A percentile compares a stretch with the other conserved stretches of the same genome.
phyloP scores from a whole-genome alignment of 2,329 filamentous ascomycete species.

The Sclerotinia sclerotiorum region DNA sequence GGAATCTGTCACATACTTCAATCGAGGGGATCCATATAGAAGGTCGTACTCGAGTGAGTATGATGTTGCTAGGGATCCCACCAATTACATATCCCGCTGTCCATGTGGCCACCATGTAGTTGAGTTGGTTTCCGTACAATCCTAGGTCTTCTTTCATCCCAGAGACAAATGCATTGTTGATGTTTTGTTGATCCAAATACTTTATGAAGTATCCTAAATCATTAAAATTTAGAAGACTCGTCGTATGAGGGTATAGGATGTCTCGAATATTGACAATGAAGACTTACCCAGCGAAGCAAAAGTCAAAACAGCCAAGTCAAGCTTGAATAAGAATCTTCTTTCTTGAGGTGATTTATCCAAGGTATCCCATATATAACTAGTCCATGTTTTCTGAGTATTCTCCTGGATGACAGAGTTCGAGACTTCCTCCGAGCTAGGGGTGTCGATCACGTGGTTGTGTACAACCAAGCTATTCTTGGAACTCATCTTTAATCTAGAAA shows the following conservation, averaged over 20 bases:
- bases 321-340: constrained; percentile 49
- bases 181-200: constrained; percentile 48
- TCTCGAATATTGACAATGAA: neutral
- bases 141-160: constrained; percentile 49
- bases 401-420: constrained; percentile 21
- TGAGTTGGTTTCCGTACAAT: constrained; percentile 51
- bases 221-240: constrained; percentile 8
- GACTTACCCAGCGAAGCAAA: constrained; percentile 23
- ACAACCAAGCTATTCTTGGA: constrained; percentile 15
- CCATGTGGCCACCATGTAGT: constrained; percentile 27
- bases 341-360: constrained; percentile 50
- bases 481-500: constrained; percentile 16
- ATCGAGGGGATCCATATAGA: constrained; percentile 22
- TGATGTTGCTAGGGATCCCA: constrained; percentile 51
- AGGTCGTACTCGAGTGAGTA: constrained; percentile 45
- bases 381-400: constrained; percentile 40
- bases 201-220: constrained; percentile 51
- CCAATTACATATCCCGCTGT: constrained; percentile 53
- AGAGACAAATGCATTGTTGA: constrained; percentile 49
- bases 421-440: constrained; percentile 6
- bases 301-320: constrained; percentile 48
- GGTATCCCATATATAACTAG: constrained; percentile 47
- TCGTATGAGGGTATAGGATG: neutral
- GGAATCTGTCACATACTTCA: neutral
- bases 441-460: constrained; percentile 13